Percentiles rank a stretch among this genome's conserved stretches.
These are phyloP conservation scores for Omphalotus olearius DNA, from an alignment of 1,284 basidiomycete species.

Conservation along the genomic window DNA sequence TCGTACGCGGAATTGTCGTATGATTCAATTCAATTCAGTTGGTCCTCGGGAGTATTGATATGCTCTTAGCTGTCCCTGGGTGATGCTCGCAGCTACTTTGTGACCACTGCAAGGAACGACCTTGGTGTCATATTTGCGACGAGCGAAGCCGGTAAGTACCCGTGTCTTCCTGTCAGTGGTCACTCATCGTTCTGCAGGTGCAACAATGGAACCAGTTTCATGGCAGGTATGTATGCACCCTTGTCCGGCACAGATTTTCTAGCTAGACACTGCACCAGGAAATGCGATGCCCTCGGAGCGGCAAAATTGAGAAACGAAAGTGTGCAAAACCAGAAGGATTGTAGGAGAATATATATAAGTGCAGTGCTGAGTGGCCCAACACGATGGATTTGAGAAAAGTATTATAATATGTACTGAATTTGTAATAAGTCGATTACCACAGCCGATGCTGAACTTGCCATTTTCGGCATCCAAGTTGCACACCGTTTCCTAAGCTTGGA, in stretches of 20 bases:
- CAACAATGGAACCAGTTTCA: slow-evolving; percentile 78
- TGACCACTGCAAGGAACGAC: slow-evolving; percentile 92
- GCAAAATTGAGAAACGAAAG: slow-evolving; percentile 79
- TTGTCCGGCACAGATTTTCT: neutral
- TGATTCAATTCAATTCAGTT: slow-evolving; percentile 28
- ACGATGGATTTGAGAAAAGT: neutral
- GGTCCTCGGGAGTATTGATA: neutral
- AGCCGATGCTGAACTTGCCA: slow-evolving; percentile 6
- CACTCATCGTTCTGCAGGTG: slow-evolving; percentile 38
- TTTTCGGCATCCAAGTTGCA: slow-evolving; percentile 16
- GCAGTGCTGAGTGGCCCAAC: neutral
- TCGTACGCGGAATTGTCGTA: slow-evolving; percentile 90
- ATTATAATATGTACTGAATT: neutral
- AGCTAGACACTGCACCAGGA: slow-evolving; percentile 31
- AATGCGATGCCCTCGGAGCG: slow-evolving; percentile 86
- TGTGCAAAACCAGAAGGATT: slow-evolving; percentile 82
- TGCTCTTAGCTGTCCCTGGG: slow-evolving; percentile 77
- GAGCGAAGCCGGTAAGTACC: slow-evolving; percentile 67
- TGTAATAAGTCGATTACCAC: too few relatives aligned
- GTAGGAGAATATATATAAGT: slow-evolving; percentile 28
- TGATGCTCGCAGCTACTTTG: slow-evolving; percentile 91
- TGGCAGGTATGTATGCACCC: slow-evolving; percentile 55
- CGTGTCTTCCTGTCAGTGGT: neutral
- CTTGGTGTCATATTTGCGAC: slow-evolving; percentile 90
- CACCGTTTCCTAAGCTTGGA: slow-evolving; percentile 17